Evolutionary conservation across 805 yeast genomes (phyloP).

Genomic region (Ogataea trehaloabstinens): DNA sequence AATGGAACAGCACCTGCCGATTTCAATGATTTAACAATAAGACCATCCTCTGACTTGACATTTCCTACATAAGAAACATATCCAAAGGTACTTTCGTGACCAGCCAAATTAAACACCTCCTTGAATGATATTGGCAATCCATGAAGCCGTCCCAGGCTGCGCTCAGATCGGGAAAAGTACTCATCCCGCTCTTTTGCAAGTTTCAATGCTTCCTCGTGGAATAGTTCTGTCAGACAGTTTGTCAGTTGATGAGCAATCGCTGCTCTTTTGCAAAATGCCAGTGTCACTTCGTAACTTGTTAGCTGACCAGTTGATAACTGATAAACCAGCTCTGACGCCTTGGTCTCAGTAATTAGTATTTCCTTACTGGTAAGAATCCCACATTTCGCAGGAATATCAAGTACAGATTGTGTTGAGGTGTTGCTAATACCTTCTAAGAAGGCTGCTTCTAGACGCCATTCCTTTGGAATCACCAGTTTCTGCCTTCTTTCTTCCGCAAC

Average conservation of each 20-base stretch:
- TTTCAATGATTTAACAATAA: conserved; percentile 19
- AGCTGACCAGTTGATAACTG: conserved; percentile 14
- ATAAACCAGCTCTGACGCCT: conserved; percentile 7
- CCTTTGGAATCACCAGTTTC: conserved; percentile 11
- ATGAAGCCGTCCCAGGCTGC: conserved; percentile 23
- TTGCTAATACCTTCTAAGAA: conserved; percentile 4
- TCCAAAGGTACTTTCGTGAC: conserved; percentile 27
- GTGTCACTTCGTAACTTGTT: conserved; percentile 17
- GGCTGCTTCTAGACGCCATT: conserved; percentile 12
- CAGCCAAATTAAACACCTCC: conserved; percentile 42
- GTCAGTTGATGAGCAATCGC: conserved; percentile 28
- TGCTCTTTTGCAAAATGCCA: conserved; percentile 30
- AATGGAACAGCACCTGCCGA: conserved; percentile 38
- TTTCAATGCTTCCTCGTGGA: conserved; percentile 22
- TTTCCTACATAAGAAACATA: conserved; percentile 13
- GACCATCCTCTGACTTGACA: conserved; percentile 9
- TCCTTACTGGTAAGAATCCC: conserved; percentile 13
- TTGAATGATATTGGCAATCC: conserved; percentile 49
- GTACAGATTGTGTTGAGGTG: conserved; percentile 6
- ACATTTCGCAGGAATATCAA: conserved; percentile 10
- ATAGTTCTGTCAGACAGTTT: conserved; percentile 25
- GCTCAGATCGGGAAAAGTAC: conserved; percentile 12
- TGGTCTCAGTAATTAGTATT: conserved; percentile 16
- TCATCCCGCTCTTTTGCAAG: conserved; percentile 22
- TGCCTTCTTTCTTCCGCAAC: conserved; percentile 6